Evolutionary conservation across 331 rosid species (phyloP), one percentile per base, ranked within the genome.

Genomic region (Pyrus hybrid): DNA sequence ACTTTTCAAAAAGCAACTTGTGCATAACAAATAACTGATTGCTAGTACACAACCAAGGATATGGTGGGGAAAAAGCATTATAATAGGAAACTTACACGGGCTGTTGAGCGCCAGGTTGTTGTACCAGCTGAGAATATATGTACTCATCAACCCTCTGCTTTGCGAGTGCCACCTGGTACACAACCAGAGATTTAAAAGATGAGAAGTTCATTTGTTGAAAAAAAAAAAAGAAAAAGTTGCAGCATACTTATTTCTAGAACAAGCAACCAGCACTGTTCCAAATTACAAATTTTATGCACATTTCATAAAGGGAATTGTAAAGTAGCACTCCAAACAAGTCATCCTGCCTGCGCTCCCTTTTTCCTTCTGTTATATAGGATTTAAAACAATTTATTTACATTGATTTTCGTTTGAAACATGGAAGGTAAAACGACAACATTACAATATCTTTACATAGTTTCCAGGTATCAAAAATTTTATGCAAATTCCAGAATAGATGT

Each of bases 61-160:
- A 23, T 61, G 22, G 4, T 17, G 68, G 4, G 41, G 5, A 30
- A 63, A 11, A 69, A 45, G 33, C 18, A 21, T 58, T 2, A 68
- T 43, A 45, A 70, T 30, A 77, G 64, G 76, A 74, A 62, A 80
- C 80, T 89, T 88, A 89, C 86, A 17, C 78, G 37, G 85, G 79
- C 82, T 87, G 84, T 81, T 90, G 89, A 72, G 83, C 76, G 65
- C 87, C 87, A 76, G 83, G 74, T 85, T 85, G 88, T 81, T 84
- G 97, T 76, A 86, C 83, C 88, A 90, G 83, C 84, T 93, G 98
- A 70, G 96, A 90, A 68, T 91, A 93, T 82, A 93, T 84, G 86
- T 93, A 91, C 67, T 91, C 97, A 69, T 93, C 98, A 70, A 93
- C 98, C 80, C 93, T 84, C 81, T 88, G 97, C 83, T 88, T 93